Percentiles rank a stretch among this genome's conserved stretches.
phyloP scores from a whole-genome alignment of 371 early-diverging fungal genomes.

The Syncephalastrum racemosum region DNA sequence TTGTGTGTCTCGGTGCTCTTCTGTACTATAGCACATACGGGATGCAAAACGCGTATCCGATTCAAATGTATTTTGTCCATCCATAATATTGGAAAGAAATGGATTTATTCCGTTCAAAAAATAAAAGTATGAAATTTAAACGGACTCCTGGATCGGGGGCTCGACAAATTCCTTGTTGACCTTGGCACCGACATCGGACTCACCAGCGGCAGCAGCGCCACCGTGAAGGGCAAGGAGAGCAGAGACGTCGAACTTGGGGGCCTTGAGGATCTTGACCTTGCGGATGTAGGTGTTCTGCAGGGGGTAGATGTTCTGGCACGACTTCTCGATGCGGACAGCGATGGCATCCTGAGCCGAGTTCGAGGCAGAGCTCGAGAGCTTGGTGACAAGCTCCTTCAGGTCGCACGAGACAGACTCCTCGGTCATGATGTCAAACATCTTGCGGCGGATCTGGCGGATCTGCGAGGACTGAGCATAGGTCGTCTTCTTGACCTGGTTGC shows the following conservation, averaged over 20 bases:
- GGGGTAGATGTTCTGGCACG: constrained; percentile 97
- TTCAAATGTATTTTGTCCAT: no score
- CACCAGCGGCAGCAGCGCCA: constrained; percentile 75
- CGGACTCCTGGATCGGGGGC: constrained; percentile 75
- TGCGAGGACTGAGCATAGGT: constrained; percentile 98
- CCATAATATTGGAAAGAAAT: no score
- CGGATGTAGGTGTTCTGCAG: constrained; percentile 97
- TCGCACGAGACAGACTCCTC: constrained; percentile 90
- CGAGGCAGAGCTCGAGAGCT: constrained; percentile 78
- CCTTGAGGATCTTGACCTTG: constrained; percentile 99
- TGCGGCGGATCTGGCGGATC: constrained; percentile 99
- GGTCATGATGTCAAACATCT: constrained; percentile 99
- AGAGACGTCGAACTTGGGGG: constrained; percentile 93
- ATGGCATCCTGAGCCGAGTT: constrained; percentile 67
- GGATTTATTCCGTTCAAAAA: no score
- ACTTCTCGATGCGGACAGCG: constrained; percentile 98
- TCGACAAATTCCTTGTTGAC: constrained; percentile 81
- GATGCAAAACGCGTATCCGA: no score
- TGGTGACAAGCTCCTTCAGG: constrained; percentile 96
- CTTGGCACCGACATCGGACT: constrained; percentile 74
- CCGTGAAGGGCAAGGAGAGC: constrained; percentile 97
- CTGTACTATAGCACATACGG: no score
- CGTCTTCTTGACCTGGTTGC: constrained; percentile 97
- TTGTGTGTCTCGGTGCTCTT: no score
- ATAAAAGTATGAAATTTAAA: constrained; percentile 48